A percentile compares a stretch with the other conserved stretches of the same genome.
These are phyloP conservation scores for Fusarium devonianum DNA, from an alignment of 2,329 filamentous ascomycete genomes.

Conservation along the genomic window DNA sequence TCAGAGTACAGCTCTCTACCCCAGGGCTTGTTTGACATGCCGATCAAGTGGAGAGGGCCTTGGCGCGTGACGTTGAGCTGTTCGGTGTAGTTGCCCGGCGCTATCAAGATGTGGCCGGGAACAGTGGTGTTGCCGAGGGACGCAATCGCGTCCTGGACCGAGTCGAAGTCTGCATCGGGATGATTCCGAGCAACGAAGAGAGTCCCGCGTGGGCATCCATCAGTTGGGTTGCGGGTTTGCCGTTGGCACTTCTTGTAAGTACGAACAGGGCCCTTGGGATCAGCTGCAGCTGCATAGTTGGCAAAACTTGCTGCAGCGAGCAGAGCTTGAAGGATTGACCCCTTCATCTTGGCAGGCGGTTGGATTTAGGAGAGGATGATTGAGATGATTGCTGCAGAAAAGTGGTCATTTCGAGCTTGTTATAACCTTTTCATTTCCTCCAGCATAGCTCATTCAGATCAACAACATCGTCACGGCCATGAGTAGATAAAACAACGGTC, in stretches of 20 bases:
- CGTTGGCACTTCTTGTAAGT: conserved; percentile 34
- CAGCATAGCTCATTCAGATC: too few relatives aligned
- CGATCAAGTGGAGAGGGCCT: conserved; percentile 67
- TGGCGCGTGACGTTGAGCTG: conserved; percentile 70
- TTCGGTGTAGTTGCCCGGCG: conserved; percentile 66
- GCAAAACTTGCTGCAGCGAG: conserved; percentile 6
- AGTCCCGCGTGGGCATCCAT: conserved; percentile 50
- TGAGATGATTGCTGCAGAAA: too few relatives aligned
- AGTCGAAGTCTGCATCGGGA: conserved; percentile 47
- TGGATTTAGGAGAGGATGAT: too few relatives aligned
- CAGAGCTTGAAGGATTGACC: conserved; percentile 3
- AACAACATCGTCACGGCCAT: too few relatives aligned
- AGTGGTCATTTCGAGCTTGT: too few relatives aligned
- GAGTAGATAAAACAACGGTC: too few relatives aligned
- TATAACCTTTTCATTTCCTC: too few relatives aligned
- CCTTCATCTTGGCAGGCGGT: conserved; percentile 15
- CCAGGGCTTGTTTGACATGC: conserved; percentile 57
- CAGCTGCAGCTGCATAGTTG: background rate
- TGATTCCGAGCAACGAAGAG: conserved; percentile 51
- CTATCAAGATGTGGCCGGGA: conserved; percentile 59
- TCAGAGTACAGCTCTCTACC: conserved; percentile 48
- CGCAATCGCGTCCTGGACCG: conserved; percentile 51
- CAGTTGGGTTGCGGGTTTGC: conserved; percentile 23
- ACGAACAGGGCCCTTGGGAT: conserved; percentile 15
- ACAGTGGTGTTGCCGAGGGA: conserved; percentile 46